phyloP scores from a whole-genome alignment of 805 yeast genomes.

The Metschnikowia picachoensis region DNA sequence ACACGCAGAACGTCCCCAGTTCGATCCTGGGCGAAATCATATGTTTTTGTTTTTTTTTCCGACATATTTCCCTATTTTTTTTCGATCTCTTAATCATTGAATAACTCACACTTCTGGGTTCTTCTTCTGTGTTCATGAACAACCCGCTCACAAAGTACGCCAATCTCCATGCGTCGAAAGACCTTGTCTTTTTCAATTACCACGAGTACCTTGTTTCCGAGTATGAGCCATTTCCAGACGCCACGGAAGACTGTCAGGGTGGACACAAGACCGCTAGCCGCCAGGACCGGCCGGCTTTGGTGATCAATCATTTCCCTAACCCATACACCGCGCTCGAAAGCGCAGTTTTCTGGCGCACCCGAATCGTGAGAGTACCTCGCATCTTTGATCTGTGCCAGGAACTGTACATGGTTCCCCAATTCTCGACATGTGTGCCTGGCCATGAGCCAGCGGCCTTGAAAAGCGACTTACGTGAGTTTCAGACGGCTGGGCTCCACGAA shows the following conservation, averaged over 20 bases:
- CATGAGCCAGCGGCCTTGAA: conserved; percentile 56
- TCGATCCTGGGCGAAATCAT: conserved; percentile 25
- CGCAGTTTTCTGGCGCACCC: conserved; percentile 30
- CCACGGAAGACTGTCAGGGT: neutral
- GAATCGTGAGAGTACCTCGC: conserved; percentile 68
- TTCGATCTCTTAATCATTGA: neutral
- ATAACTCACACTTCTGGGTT: neutral
- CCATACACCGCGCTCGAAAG: conserved; percentile 37
- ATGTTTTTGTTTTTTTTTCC: conserved; percentile 2
- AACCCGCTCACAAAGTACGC: conserved; percentile 21
- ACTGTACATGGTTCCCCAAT: conserved; percentile 49
- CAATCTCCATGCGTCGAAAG: conserved; percentile 4
- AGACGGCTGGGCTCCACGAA: conserved; percentile 35
- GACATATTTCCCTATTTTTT: neutral
- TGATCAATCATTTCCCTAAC: conserved; percentile 67
- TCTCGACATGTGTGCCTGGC: conserved; percentile 56
- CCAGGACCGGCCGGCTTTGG: conserved; percentile 26
- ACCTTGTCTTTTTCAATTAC: conserved; percentile 53
- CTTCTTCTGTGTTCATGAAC: conserved; percentile 11
- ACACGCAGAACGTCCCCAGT: conserved; percentile 27
- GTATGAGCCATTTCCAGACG: neutral
- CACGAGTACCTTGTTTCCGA: conserved; percentile 49
- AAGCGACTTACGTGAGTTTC: conserved; percentile 21
- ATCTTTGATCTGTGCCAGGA: conserved; percentile 28
- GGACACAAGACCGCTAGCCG: conserved; percentile 7